Evolutionary conservation across 345 rosid species (phyloP), one percentile per base, ranked within the genome.

Genomic region (Citrus glauca): DNA sequence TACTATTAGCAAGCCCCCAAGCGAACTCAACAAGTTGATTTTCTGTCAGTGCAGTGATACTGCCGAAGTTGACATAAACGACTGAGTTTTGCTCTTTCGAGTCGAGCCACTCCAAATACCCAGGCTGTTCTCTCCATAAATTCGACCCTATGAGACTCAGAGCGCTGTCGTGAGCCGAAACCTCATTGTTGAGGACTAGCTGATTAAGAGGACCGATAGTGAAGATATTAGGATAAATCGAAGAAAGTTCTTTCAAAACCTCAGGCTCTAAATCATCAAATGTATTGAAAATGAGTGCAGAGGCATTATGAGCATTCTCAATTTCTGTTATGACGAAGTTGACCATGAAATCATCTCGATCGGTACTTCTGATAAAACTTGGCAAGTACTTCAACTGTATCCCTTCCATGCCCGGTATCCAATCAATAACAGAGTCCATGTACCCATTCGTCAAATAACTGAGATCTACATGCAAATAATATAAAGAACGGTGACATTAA

Each of bases 331-430:
- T 2, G 32, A 9, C 8, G 32, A 55, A 82, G 65, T 71, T 65
- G 27, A 79, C 17, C 71, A 63, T n/a, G 27, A 82, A 3, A 4
- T 66, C 82, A 60, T 82, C 55, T 42, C 28, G 14, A 33, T 79
- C 73, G 1, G 83, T 83, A 5, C 78, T 83, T 72, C 78, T 76
- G n/a, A 76, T 22, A 63, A 79, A 71, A 33, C 60, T 56, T 50
- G 82, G 85, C 30, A 82, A 50, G 69, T 82, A 66, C 77, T 48
- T 79, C 33, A 82, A 53, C 13, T 66, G 24, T n/a, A 82, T 83
- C 4, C 74, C 71, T 62, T 79, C 66, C 82, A 83, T 79, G 9
- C 75, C 81, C 7, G 78, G 81, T 33, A 83, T 76, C 82, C 80
- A 79, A 55, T 76, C 78, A 61, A 83, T 50, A 8, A 14, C 72